Evolutionary conservation across 352 stramenopile species (phyloP).

Genomic region (Pythium monospermum): DNA sequence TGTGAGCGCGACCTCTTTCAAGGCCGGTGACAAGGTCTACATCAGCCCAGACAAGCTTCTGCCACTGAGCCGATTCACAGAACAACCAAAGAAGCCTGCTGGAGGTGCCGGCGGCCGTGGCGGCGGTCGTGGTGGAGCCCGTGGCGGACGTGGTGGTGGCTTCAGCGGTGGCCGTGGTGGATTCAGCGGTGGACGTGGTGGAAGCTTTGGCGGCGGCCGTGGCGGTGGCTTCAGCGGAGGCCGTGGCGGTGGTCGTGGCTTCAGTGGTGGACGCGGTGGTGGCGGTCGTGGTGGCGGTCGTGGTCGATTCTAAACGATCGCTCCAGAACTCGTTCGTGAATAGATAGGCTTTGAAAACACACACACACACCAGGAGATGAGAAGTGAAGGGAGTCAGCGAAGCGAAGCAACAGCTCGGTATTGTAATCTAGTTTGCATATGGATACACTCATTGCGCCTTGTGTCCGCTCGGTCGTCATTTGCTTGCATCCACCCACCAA

Average conservation of each 20-base stretch:
- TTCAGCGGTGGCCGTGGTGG: constrained; percentile 22
- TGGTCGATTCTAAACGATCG: constrained; percentile 27
- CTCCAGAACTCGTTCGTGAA: constrained; percentile 4
- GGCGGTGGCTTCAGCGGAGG: constrained; percentile 32
- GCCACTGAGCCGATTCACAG: constrained; percentile 94
- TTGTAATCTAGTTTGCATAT: constrained; percentile 23
- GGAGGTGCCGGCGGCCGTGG: constrained; percentile 36
- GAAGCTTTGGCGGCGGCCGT: constrained; percentile 33
- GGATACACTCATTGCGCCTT: constrained; percentile 11
- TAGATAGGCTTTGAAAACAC: constrained; percentile 20
- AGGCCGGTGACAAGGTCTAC: constrained; percentile 96
- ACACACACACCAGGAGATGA: neutral
- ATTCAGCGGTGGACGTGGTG: constrained; percentile 26
- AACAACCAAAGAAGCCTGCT: constrained; percentile 74
- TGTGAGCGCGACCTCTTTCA: constrained; percentile 94
- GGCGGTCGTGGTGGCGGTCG: constrained; percentile 27
- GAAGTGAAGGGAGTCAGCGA: neutral
- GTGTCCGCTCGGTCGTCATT: neutral
- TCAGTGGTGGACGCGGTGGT: constrained; percentile 22
- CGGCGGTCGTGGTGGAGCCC: constrained; percentile 35
- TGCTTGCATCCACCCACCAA: constrained; percentile 4
- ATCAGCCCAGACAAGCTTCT: constrained; percentile 97
- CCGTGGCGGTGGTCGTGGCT: constrained; percentile 25
- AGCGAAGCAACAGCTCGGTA: constrained; percentile 8
- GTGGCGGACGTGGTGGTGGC: constrained; percentile 26